Base-by-base conservation (phyloP, 495 filamentous ascomycete species). In the Polyplosphaeria fusca region DNA sequence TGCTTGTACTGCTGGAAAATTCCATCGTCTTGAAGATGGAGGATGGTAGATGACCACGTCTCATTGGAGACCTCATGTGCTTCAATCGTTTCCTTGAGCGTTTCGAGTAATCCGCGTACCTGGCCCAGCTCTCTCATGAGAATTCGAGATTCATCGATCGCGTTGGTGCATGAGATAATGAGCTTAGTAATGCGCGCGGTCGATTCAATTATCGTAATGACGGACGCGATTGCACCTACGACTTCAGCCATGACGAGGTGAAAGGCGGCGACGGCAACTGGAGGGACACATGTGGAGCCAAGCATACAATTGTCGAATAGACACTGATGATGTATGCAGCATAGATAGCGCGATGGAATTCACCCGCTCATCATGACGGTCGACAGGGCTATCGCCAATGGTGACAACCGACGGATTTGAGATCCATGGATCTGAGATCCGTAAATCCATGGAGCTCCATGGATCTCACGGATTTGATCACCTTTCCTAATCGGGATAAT, bases 81-180 rank as follows among this genome's bases (percentile, higher is more conserved):
- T 13, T 23, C 16, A 35, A 40, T 51, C n/a, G 47, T 51, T 26
- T 51, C 47, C 19, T 40, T 3, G 30, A 51, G 47, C 12, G 47
- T 51, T 23, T 30, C 26, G 47, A 51, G 35, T 5, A 51, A 28
- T n/a, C 47, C 20, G 7, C 47, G 47, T 23, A 51, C 22, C 14
- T 51, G 32, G 30, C 47, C 25, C 7, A 51, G 47, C 14, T 51
- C 47, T 20, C 35, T 4, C 30, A 51, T 20, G 16, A 51, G 46
- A 22, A n/a, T 19, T 18, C 22, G 30, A 11, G 47, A 40, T 24
- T 40, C 47, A 3, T 51, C 3, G 4, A 35, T 35, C 5, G 47
- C 35, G 19, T 25, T 2, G 25, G 38, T 51, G 47, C 35, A 41
- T 2, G 30, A 25, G 30, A 35, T 4, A 23, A 51, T 40, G 30